Percentiles rank a stretch among this genome's conserved stretches.
Conservation (phyloP, 148 eudicot genomes). For the Dianthus caryophyllus region DNA sequence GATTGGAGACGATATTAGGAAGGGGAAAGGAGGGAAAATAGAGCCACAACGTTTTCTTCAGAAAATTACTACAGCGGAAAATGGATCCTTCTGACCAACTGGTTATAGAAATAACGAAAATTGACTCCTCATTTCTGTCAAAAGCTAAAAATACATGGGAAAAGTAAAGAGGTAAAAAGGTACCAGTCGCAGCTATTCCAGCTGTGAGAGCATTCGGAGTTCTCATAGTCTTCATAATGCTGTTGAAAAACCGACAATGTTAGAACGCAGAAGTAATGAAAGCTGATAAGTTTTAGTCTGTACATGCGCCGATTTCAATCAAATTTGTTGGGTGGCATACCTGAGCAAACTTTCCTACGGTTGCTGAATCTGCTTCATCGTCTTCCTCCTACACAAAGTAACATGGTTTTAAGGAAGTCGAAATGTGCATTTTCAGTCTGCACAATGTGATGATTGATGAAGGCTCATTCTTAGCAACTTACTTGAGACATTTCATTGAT, state of each 20-base stretch:
- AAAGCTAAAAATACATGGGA: background rate
- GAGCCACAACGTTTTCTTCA: too few species aligned
- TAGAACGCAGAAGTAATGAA: background rate
- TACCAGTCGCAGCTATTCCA: background rate
- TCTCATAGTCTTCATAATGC: background rate
- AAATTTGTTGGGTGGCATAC: slow-evolving; percentile 16
- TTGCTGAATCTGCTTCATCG: slow-evolving; percentile 68
- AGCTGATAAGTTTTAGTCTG: background rate
- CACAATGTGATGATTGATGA: too few species aligned
- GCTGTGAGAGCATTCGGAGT: background rate
- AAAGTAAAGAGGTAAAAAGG: background rate
- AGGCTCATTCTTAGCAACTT: slow-evolving; percentile 7
- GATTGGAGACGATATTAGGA: too few species aligned
- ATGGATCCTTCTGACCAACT: too few species aligned
- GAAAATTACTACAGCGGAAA: too few species aligned
- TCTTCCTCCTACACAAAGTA: slow-evolving; percentile 42
- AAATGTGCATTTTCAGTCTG: background rate
- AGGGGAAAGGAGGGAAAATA: too few species aligned
- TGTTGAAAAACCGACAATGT: background rate
- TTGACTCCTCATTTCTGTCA: background rate
- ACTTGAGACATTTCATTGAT: slow-evolving; percentile 38
- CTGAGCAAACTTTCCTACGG: slow-evolving; percentile 34
- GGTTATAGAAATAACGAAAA: too few species aligned
- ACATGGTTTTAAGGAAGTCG: background rate
- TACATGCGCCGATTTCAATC: background rate